Percentiles rank a stretch among this genome's conserved stretches.
Evolutionary conservation across 148 eudicot genomes (phyloP).

Genomic region (Agrostemma githago): DNA sequence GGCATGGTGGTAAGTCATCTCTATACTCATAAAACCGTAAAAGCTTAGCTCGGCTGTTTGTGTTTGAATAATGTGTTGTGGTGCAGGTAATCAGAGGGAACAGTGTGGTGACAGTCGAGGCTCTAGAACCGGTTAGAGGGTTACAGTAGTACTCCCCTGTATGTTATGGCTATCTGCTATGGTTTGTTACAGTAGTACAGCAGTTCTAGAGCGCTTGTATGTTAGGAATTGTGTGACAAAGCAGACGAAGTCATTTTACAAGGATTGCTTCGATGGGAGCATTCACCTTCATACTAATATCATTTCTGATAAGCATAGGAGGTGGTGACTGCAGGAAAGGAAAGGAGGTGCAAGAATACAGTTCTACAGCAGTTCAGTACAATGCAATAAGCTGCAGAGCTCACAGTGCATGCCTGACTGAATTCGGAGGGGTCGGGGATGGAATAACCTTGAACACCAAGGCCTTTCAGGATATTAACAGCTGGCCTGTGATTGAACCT

Average conservation of each 20-base stretch:
- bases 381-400: conserved; percentile 55
- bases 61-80: neutral
- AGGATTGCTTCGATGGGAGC: neutral
- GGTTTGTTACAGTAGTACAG: neutral
- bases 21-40: neutral
- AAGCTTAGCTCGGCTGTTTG: neutral
- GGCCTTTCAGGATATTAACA: conserved; percentile 59
- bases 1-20: conserved; percentile 88
- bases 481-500: conserved; percentile 38
- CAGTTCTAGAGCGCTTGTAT: too few relatives aligned
- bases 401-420: conserved; percentile 62
- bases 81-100: conserved; percentile 83
- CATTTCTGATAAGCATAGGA: conserved; percentile 10
- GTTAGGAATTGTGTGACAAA: too few relatives aligned
- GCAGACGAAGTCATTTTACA: too few relatives aligned
- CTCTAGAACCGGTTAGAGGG: conserved; percentile 68
- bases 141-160: neutral
- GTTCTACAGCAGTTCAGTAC: conserved; percentile 31
- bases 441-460: conserved; percentile 68
- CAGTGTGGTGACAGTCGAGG: conserved; percentile 94
- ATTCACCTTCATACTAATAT: conserved; percentile 1
- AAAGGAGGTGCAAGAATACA: neutral
- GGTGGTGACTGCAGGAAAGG: conserved; percentile 5
- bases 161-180: neutral
- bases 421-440: conserved; percentile 89